Conservation (phyloP, 306 rosid genomes). For the Alnus rubra region DNA sequence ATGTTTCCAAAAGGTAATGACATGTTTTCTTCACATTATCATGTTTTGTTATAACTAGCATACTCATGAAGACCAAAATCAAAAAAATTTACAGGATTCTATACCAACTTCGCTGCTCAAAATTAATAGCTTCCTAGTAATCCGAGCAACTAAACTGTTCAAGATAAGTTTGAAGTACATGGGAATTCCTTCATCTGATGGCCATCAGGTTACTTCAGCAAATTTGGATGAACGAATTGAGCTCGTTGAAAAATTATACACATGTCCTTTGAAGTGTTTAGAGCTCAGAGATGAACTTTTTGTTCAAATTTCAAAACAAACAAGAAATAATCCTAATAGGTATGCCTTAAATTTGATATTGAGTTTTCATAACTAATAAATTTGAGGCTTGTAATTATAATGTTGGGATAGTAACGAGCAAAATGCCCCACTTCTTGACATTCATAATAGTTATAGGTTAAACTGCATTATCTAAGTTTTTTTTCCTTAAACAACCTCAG, state of each 20-base stretch:
- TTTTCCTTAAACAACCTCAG: no score
- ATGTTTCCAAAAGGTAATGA: conserved; percentile 86
- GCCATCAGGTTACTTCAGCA: conserved; percentile 44
- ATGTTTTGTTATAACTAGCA: not conserved
- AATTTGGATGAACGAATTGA: conserved; percentile 80
- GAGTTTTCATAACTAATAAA: no score
- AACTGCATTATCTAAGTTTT: no score
- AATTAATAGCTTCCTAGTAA: conserved; percentile 71
- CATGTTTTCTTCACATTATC: conserved; percentile 7
- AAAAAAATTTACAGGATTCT: conserved; percentile 58
- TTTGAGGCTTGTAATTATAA: no score
- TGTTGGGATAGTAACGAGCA: no score
- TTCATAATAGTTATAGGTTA: no score
- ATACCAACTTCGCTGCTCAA: conserved; percentile 88
- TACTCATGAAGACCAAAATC: conserved; percentile 19
- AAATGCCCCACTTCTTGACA: no score
- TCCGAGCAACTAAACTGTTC: conserved; percentile 83
- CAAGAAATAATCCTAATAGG: no score
- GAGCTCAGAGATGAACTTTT: conserved; percentile 96
- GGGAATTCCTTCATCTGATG: conserved; percentile 80
- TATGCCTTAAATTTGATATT: no score
- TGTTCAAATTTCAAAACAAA: conserved; percentile 58
- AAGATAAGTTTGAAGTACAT: conserved; percentile 87
- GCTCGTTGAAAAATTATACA: conserved; percentile 79
- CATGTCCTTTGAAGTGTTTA: conserved; percentile 81